phyloP scores from a whole-genome alignment of 305 asterid genomes.

The Solanum hybrid region DNA sequence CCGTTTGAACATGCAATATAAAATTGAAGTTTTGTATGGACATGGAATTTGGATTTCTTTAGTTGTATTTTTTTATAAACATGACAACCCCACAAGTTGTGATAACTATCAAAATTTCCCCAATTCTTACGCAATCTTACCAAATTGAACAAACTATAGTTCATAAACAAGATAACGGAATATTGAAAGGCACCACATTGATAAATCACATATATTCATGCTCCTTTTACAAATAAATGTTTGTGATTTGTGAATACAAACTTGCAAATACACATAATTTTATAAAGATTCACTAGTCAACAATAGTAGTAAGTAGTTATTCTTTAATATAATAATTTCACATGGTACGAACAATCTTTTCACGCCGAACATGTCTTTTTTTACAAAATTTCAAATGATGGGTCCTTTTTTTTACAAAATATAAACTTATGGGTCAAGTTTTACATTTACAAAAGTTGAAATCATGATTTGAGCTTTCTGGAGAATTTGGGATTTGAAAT shows the following conservation, averaged over 20 bases:
- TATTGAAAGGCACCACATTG: neutral
- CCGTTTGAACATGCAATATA: neutral
- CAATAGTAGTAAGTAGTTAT: neutral
- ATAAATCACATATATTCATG: neutral
- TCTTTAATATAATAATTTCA: neutral
- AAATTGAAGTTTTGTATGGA: neutral
- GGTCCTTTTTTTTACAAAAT: neutral
- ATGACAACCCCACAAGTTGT: neutral
- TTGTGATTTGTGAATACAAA: neutral
- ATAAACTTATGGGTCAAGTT: neutral
- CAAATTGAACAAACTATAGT: neutral
- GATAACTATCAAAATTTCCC: neutral
- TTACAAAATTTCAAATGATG: neutral
- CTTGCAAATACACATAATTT: neutral
- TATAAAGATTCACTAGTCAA: neutral
- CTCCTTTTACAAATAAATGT: neutral
- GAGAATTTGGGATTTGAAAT: neutral
- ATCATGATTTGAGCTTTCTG: neutral
- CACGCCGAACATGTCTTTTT: neutral
- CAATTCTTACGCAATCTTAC: neutral
- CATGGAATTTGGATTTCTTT: neutral
- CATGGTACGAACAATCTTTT: neutral
- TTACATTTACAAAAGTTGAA: neutral
- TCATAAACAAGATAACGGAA: neutral
- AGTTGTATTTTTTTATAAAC: neutral